Base-by-base conservation (phyloP, 163 green algal species). In the Chlamydomonas reinhardtii region DNA sequence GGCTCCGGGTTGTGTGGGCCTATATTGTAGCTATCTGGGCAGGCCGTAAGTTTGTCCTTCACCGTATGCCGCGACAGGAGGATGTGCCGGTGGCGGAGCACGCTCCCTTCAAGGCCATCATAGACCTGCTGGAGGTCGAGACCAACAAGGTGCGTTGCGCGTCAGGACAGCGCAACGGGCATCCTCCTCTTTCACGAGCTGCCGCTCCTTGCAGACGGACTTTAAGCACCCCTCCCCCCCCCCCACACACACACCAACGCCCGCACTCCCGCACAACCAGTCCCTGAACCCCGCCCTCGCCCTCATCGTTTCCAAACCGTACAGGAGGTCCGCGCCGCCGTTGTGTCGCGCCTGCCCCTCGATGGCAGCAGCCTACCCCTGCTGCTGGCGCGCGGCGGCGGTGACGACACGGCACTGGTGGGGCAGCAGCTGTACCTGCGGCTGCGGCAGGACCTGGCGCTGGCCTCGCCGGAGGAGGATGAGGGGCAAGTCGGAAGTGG, bases 341-440 rank as follows among this genome's bases (percentile, higher is more conserved):
- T 85, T 2, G 52, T 85, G 12, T 39, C 27, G 6, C 68, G 68
- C 16, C 68, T 85, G 25, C 68, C 32, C 14, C 52, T 85, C 5
- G 52, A 72, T 68, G 17, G 20, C 3, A 14, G 31, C 2, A 73
- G 31, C 31, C 52, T 78, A 12, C 22, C 14, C 2, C 43, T 34
- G 20, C 20, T 85, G 68, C 68, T 85, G n/a, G 31, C 31, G 31
- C 79, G 71, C 66, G 22, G 31, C 66, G 43, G 17, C 32, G 32
- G 6, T 0, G 82, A 75, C 31, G 29, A 61, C 5, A 16, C 59
- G 16, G 61, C 72, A 39, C 48, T 70, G 25, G 72, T 74, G 27
- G 72, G 34, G 39, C 39, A 62, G 11, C 35, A 25, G 70, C 70
- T 86, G 35, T 86, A 86, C 37, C 17, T 62, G 61, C 37, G 72